Evolutionary conservation across 805 yeast genomes (phyloP), one percentile per base, ranked within the genome.

Genomic region (Starmerella bombicola): DNA sequence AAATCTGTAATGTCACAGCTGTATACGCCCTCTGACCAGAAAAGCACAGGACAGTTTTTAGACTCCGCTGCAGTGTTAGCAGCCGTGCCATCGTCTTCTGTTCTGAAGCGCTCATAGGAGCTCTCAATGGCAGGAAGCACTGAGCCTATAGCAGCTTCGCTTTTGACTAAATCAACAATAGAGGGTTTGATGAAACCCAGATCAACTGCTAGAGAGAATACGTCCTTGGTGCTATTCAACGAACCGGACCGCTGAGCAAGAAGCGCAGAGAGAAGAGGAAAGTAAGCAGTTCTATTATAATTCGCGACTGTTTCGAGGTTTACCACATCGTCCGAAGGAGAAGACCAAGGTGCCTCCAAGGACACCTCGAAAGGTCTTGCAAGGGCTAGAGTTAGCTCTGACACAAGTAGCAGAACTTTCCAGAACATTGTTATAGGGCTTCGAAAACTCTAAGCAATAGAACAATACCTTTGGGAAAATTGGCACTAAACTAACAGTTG

Each of bases 1-100:
- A 84, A 69, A 42, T 80, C 93, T 41, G 74, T 81, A 3, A 77
- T 63, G 8, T 78, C 71, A 51, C 85, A 76, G 53, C 77, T 78
- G 2, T 68, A 56, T 20, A 66, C 64, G 36, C 71, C 71, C 43
- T 77, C 74, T 47, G 67, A 67, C 42, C 63, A 54, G 6, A 76
- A 56, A 70, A 81, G 77, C 1, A 73, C 64, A 4, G 68, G 59
- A 56, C 68, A 41, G 6, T 30, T 23, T 5, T 18, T n/a, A 19
- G 55, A 16, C 43, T n/a, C n/a, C n/a, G n/a, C n/a, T n/a, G n/a
- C n/a, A n/a, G n/a, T n/a, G n/a, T 33, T 49, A 59, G 64, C 40
- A 45, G 55, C 45, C 39, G 46, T 55, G 2, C 45, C 28, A 0
- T 69, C 63, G 44, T 55, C 45, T 40, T 47, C 55, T 0, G 58